These are phyloP conservation scores for Linaria vulgaris DNA, from an alignment of 257 asterid species.

Conservation along the genomic window DNA sequence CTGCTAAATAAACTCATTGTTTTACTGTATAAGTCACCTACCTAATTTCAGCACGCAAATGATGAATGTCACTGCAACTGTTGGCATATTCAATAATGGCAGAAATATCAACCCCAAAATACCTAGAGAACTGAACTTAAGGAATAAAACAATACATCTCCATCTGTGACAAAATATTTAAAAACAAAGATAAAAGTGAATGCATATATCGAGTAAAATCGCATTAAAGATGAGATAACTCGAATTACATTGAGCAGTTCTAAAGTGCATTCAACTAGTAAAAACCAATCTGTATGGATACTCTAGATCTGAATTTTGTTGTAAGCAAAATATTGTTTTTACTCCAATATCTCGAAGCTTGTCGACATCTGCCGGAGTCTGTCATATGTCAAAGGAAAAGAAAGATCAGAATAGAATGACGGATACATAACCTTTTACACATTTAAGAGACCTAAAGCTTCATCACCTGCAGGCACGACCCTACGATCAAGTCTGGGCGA, in stretches of 20 bases:
- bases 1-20: conserved; percentile 4
- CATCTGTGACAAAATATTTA: background rate
- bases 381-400: conserved; percentile 29
- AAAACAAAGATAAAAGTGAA: too few species aligned
- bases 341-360: conserved; percentile 90
- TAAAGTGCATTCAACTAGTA: conserved; percentile 11
- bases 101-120: conserved; percentile 77
- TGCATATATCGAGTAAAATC: background rate
- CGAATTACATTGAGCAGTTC: background rate
- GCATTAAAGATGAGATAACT: background rate
- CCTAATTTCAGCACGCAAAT: conserved; percentile 93
- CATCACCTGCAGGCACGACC: conserved; percentile 90
- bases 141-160: conserved; percentile 37
- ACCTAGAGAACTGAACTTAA: conserved; percentile 56
- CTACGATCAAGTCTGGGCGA: conserved; percentile 88
- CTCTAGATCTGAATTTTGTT: conserved; percentile 91
- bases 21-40: conserved; percentile 29
- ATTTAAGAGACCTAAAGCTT: conserved; percentile 13
- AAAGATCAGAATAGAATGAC: conserved; percentile 1
- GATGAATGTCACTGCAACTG: conserved; percentile 69
- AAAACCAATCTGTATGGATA: conserved; percentile 49
- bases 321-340: conserved; percentile 89
- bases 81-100: conserved; percentile 76
- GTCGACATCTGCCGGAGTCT: conserved; percentile 95
- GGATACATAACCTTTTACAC: conserved; percentile 5